phyloP scores from a whole-genome alignment of 495 filamentous ascomycete species.

The Lasiosphaeris hirsuta region DNA sequence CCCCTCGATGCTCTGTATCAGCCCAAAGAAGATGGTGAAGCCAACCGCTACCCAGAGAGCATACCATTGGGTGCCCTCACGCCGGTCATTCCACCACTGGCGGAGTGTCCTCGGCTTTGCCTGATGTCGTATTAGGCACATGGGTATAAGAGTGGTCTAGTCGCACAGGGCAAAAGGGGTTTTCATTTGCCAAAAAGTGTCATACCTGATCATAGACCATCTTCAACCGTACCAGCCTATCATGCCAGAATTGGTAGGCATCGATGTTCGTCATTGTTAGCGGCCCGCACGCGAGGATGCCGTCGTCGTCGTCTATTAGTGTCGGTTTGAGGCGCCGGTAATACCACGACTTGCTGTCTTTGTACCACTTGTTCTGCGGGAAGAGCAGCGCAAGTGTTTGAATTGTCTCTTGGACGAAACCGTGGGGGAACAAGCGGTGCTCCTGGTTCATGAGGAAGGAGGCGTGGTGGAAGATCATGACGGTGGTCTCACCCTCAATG shows the following conservation, averaged over 20 bases:
- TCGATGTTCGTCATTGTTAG: slow-evolving; percentile 3
- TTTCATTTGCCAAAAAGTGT: no score
- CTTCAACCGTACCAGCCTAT: slow-evolving; percentile 50
- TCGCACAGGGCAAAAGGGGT: no score
- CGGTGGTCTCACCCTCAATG: not conserved
- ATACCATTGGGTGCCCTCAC: slow-evolving; percentile 50
- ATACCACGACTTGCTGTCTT: not conserved
- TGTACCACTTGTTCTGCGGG: slow-evolving; percentile 17
- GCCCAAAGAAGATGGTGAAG: slow-evolving; percentile 50
- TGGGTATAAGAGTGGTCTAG: no score
- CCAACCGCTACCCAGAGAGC: slow-evolving; percentile 52
- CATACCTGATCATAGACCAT: slow-evolving; percentile 49
- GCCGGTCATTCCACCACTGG: slow-evolving; percentile 51
- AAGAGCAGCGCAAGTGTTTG: slow-evolving; percentile 43
- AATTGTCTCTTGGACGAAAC: slow-evolving; percentile 43
- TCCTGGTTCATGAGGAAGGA: not conserved
- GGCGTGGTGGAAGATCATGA: slow-evolving; percentile 1
- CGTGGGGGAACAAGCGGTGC: slow-evolving; percentile 23
- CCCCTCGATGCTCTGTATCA: slow-evolving; percentile 49
- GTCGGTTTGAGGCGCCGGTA: not conserved
- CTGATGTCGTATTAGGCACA: no score
- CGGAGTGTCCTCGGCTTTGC: slow-evolving; percentile 39
- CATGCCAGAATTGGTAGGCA: slow-evolving; percentile 45
- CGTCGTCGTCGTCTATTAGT: no score
- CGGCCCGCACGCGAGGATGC: not conserved